Conservation (phyloP, 805 yeast genomes). For the Saccharomycopsis sp. region DNA sequence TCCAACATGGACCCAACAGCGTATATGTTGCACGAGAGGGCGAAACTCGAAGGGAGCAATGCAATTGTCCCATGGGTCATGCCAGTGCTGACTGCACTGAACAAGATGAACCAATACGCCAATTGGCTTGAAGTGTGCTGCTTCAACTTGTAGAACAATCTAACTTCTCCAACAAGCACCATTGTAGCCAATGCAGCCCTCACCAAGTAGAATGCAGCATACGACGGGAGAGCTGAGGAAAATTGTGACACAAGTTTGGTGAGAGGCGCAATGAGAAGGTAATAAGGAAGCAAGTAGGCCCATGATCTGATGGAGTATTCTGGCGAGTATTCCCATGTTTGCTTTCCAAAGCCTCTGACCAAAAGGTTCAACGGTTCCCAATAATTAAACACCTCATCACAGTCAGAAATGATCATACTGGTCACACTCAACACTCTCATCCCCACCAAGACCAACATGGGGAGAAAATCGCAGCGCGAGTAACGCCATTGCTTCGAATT, state of each 20-base stretch:
- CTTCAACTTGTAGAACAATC: slow-evolving; percentile 36
- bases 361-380: slow-evolving; percentile 88
- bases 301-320: slow-evolving; percentile 81
- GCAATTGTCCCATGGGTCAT: slow-evolving; percentile 84
- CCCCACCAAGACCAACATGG: neutral
- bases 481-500: too few relatives aligned
- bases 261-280: slow-evolving; percentile 24
- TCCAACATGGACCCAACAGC: slow-evolving; percentile 34
- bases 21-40: slow-evolving; percentile 44
- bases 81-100: slow-evolving; percentile 62
- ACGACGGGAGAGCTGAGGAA: slow-evolving; percentile 21
- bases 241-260: slow-evolving; percentile 10
- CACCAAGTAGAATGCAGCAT: slow-evolving; percentile 42
- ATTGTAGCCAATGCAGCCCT: slow-evolving; percentile 36
- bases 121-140: slow-evolving; percentile 30
- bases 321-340: slow-evolving; percentile 96
- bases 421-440: slow-evolving; percentile 28
- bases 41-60: slow-evolving; percentile 75
- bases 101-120: slow-evolving; percentile 55
- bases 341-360: slow-evolving; percentile 76
- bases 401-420: slow-evolving; percentile 71
- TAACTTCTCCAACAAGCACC: slow-evolving; percentile 44
- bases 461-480: too few relatives aligned
- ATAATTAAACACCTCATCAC: slow-evolving; percentile 88
- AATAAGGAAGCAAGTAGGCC: slow-evolving; percentile 51